Conservation (phyloP, 2,329 filamentous ascomycete species). For the Paraphaeosphaeria minitans region DNA sequence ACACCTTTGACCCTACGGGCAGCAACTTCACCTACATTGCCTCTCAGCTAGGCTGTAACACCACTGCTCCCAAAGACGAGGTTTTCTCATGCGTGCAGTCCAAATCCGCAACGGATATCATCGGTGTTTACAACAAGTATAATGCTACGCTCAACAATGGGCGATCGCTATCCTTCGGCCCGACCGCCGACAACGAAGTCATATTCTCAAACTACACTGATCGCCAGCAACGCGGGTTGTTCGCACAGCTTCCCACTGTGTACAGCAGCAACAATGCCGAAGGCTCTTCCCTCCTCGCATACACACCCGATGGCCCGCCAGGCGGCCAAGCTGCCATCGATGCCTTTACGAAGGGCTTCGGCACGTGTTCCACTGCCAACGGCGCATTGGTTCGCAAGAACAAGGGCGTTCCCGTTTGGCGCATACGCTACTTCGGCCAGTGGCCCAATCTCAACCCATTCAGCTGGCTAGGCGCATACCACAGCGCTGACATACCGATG, state of each 20-base stretch:
- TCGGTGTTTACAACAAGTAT: conserved; percentile 37
- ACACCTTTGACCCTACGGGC: conserved; percentile 15
- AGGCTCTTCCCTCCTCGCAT: conserved; percentile 21
- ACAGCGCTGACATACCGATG: conserved; percentile 31
- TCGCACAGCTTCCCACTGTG: conserved; percentile 25
- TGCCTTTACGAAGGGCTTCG: conserved; percentile 22
- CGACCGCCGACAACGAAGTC: conserved; percentile 28
- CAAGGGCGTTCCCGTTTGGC: conserved; percentile 23
- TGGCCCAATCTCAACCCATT: conserved; percentile 27
- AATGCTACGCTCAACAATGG: conserved; percentile 27
- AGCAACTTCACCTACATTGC: conserved; percentile 34
- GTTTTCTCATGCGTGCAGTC: conserved; percentile 46
- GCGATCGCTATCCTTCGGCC: conserved; percentile 29
- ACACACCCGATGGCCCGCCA: conserved; percentile 16
- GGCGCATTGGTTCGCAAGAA: conserved; percentile 24
- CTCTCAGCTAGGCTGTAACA: conserved; percentile 25
- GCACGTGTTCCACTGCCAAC: conserved; percentile 21
- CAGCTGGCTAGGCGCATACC: conserved; percentile 30
- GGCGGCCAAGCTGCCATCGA: conserved; percentile 26
- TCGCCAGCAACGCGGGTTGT: conserved; percentile 21
- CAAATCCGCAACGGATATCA: conserved; percentile 35
- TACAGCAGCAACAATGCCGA: conserved; percentile 23
- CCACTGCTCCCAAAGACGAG: conserved; percentile 17
- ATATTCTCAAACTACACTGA: conserved; percentile 33
- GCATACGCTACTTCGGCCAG: conserved; percentile 25